A percentile compares a stretch with the other conserved stretches of the same genome.
These are phyloP conservation scores for Cercophora scortea DNA, from an alignment of 495 filamentous ascomycete genomes.

Conservation along the genomic window DNA sequence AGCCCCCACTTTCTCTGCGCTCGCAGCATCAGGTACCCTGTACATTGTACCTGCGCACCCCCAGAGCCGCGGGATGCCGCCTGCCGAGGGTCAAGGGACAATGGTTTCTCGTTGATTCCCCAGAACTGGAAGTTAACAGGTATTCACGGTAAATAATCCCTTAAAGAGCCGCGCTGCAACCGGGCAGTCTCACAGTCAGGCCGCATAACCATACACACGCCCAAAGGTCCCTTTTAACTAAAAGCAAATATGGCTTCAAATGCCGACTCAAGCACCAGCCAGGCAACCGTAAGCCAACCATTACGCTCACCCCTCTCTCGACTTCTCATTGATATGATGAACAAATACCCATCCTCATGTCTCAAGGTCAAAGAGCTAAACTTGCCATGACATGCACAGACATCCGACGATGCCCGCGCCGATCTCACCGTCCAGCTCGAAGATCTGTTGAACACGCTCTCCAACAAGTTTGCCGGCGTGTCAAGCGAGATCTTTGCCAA, in stretches of 20 bases:
- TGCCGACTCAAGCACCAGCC: slow-evolving; percentile 18
- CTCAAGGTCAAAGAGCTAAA: too few relatives aligned
- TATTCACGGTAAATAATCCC: too few relatives aligned
- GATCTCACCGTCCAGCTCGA: slow-evolving; percentile 75
- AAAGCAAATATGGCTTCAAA: slow-evolving; percentile 20
- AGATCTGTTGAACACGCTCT: slow-evolving; percentile 74
- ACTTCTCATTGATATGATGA: neutral
- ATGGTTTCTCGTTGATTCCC: too few relatives aligned
- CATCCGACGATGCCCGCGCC: slow-evolving; percentile 34
- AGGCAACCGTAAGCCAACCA: slow-evolving; percentile 22
- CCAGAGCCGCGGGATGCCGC: too few relatives aligned
- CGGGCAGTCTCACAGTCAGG: too few relatives aligned
- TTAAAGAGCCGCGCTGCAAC: too few relatives aligned
- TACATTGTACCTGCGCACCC: too few relatives aligned
- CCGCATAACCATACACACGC: neutral
- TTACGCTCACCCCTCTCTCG: neutral
- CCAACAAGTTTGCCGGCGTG: slow-evolving; percentile 73
- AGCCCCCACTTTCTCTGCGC: too few relatives aligned
- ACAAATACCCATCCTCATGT: too few relatives aligned
- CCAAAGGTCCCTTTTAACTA: neutral
- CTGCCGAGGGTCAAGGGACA: too few relatives aligned
- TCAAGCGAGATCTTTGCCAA: slow-evolving; percentile 82
- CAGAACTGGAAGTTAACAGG: too few relatives aligned
- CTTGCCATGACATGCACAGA: slow-evolving; percentile 11
- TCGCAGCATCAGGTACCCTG: too few relatives aligned